Conservation (phyloP, 2,329 filamentous ascomycete genomes). For the Sporothrix pallida region DNA sequence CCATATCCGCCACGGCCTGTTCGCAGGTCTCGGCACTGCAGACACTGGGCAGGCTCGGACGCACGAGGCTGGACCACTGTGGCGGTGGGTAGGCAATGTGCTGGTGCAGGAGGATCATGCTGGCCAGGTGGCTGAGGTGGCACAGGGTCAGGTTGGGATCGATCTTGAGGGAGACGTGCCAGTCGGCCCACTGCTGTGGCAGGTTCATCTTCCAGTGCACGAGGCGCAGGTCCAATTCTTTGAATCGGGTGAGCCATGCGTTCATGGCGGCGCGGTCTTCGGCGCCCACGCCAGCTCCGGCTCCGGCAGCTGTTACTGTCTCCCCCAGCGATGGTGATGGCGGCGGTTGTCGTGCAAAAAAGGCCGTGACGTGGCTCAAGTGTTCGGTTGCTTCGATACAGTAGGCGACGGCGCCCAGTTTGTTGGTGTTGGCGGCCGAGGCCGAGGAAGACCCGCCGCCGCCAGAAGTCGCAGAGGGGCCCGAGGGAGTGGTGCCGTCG, state of each 20-base stretch:
- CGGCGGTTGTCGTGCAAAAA: constrained; percentile 46
- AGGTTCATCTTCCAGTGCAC: constrained; percentile 44
- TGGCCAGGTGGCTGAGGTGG: constrained; percentile 56
- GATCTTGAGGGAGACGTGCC: constrained; percentile 49
- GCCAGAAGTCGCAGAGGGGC: background rate
- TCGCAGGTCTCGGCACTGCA: constrained; percentile 58
- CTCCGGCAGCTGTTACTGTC: constrained; percentile 29
- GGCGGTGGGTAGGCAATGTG: constrained; percentile 53
- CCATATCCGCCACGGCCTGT: constrained; percentile 52
- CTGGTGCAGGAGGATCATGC: constrained; percentile 57
- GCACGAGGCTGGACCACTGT: constrained; percentile 29
- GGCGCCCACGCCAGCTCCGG: constrained; percentile 41
- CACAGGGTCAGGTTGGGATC: constrained; percentile 59
- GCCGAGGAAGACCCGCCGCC: background rate
- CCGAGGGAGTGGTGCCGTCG: background rate
- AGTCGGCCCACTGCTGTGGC: constrained; percentile 40
- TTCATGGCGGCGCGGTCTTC: constrained; percentile 44
- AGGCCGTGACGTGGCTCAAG: constrained; percentile 46
- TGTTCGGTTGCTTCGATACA: constrained; percentile 48
- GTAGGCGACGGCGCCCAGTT: constrained; percentile 48
- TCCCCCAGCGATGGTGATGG: constrained; percentile 10
- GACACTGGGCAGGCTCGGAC: constrained; percentile 49
- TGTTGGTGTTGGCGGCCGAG: constrained; percentile 7
- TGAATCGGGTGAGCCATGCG: constrained; percentile 49
- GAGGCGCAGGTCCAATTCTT: constrained; percentile 49